A percentile compares a stretch with the other conserved stretches of the same genome.
Evolutionary conservation across 495 filamentous ascomycete species (phyloP).

Genomic region (Lentithecium fluviatile): DNA sequence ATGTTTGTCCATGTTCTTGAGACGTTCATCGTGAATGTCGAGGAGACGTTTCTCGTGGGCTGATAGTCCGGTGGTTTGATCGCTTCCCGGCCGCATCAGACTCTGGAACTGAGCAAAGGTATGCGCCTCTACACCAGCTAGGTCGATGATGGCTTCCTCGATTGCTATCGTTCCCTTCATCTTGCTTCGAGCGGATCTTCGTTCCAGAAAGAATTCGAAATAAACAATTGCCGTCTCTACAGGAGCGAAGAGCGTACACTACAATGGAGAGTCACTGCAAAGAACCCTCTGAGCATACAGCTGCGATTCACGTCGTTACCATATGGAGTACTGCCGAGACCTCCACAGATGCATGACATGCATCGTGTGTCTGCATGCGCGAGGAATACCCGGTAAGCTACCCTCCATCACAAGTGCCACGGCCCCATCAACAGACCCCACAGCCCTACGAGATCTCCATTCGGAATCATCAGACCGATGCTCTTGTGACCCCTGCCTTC

Average conservation of each 20-base stretch:
- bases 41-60: conserved; percentile 30
- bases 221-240: too few species aligned
- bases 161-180: conserved; percentile 32
- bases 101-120: conserved; percentile 29
- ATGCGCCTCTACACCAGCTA: conserved; percentile 22
- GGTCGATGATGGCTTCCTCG: conserved; percentile 31
- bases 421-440: conserved; percentile 16
- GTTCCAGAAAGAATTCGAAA: not conserved
- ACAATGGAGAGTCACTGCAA: not conserved
- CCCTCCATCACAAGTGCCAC: not conserved
- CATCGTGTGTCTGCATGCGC: too few species aligned
- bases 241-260: not conserved
- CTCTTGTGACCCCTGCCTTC: conserved; percentile 11
- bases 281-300: too few species aligned
- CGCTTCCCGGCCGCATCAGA: conserved; percentile 24
- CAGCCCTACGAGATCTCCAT: not conserved
- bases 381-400: not conserved
- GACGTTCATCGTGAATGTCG: conserved; percentile 31
- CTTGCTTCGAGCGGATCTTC: not conserved
- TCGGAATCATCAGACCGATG: conserved; percentile 22
- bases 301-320: too few species aligned
- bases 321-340: too few species aligned
- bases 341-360: too few species aligned
- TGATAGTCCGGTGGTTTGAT: conserved; percentile 17
- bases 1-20: conserved; percentile 32